phyloP scores from a whole-genome alignment of 75 land plant genomes.

The Sequoia sempervirens region DNA sequence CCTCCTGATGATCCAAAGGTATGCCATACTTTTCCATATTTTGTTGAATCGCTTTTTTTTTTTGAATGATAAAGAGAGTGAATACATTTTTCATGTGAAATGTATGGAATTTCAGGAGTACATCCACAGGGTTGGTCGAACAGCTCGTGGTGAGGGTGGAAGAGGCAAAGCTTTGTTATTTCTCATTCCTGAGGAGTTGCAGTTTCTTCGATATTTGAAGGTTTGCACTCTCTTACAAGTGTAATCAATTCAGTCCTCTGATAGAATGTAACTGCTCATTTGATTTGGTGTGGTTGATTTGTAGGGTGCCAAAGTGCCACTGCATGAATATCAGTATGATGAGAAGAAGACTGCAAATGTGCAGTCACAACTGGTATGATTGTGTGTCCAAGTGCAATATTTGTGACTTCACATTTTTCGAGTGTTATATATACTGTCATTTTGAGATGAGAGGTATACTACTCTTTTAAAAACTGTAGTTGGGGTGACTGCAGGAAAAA shows the following conservation, averaged over 20 bases:
- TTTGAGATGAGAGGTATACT: conserved; percentile 1
- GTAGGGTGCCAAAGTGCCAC: conserved; percentile 87
- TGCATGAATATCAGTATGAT: conserved; percentile 77
- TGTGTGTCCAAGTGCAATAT: background rate
- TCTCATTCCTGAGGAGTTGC: conserved; percentile 82
- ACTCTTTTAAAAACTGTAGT: background rate
- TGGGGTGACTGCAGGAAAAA: conserved; percentile 56
- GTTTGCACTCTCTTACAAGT: conserved; percentile 20
- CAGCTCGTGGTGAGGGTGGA: conserved; percentile 89
- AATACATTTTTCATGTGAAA: background rate
- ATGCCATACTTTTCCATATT: background rate
- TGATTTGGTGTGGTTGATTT: background rate
- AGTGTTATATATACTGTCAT: background rate
- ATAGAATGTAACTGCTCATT: background rate
- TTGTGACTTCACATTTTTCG: background rate
- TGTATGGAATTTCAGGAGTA: conserved; percentile 58
- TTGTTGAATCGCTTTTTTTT: background rate
- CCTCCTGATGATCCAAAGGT: conserved; percentile 98
- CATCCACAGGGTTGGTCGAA: conserved; percentile 95
- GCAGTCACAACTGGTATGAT: conserved; percentile 74
- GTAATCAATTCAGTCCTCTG: background rate
- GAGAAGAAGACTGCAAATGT: conserved; percentile 77
- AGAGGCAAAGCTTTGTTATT: conserved; percentile 85
- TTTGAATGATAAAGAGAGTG: background rate
- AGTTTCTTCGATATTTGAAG: conserved; percentile 82